Evolutionary conservation across 2,329 filamentous ascomycete species (phyloP).

Genomic region (Apiospora aurea): DNA sequence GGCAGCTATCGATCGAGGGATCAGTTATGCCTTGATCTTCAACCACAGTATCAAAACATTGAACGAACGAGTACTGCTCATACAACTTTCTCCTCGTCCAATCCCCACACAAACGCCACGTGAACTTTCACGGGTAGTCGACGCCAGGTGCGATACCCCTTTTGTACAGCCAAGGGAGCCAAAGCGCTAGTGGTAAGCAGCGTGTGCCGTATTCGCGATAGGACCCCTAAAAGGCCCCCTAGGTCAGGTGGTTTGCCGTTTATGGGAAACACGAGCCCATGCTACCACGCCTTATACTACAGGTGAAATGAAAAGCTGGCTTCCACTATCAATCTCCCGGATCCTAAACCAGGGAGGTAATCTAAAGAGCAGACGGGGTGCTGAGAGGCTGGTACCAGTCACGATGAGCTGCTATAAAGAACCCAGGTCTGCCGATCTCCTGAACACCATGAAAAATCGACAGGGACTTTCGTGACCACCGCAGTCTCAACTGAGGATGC

Average conservation of each 20-base stretch:
- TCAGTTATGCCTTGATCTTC: neutral
- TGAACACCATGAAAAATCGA: too few species aligned
- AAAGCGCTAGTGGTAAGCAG: neutral
- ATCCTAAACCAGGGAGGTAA: neutral
- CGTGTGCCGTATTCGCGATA: neutral
- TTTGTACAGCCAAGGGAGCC: neutral
- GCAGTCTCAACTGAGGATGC: neutral
- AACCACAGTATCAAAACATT: neutral
- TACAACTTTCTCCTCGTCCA: neutral
- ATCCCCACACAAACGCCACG: conserved; percentile 10
- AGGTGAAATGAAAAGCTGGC: neutral
- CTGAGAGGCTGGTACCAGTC: neutral
- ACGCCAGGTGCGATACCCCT: neutral
- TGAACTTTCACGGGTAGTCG: neutral
- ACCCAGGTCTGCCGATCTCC: neutral
- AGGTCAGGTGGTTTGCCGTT: neutral
- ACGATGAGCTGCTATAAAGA: conserved; percentile 1
- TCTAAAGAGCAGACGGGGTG: neutral
- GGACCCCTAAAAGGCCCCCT: neutral
- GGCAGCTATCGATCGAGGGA: neutral
- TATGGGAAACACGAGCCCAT: neutral
- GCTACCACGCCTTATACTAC: neutral
- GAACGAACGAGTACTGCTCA: neutral
- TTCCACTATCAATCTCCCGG: neutral
- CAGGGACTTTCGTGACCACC: neutral